Evolutionary conservation across 768 basidiomycete genomes (phyloP), one percentile per base, ranked within the genome.

Genomic region (Boletus reticulatus): DNA sequence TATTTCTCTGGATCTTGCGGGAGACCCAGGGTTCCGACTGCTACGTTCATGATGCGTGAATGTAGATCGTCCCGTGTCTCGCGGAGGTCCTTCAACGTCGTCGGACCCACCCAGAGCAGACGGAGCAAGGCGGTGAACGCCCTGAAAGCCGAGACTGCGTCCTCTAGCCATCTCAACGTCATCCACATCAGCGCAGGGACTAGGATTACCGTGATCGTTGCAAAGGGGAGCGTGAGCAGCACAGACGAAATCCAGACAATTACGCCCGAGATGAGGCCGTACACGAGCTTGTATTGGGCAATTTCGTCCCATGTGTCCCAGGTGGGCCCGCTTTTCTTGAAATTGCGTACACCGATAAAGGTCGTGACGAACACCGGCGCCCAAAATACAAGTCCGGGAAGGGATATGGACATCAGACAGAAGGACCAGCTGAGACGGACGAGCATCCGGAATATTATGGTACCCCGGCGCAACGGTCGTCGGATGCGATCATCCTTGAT

Each of bases 271-370:
- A 85, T 63, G 34, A 94, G 78, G 11, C 93, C 93, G 62, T 91
- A 92, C 20, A 87, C 82, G 50, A 94, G 84, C 68, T 93, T 94
- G 71, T 91, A 89, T 66, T 94, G 89, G 12, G 92, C 89, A 59
- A 94, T 91, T 68, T 94, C 92, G 63, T 94, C 92, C 80, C 84
- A 92, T 0, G 89, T 92, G 65, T 94, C 89, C 75, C 87, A 89
- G 37, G 89, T 79, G 1, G 90, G 90, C 0, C 92, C 92, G 0
- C 81, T 86, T 72, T 84, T 87, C 72, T 88, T 90, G 77, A 89
- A 89, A 59, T 85, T 84, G 62, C 80, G 81, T 20, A 88, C 88
- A 3, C 82, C 87, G 62, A 82, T 79, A 60, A 84, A 82, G 1
- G 90, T 88, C 19, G 85, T 84, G 49, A 74, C 59, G 62, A 94